Conservation (phyloP, 768 basidiomycete species). For the Asterophora parasitica region DNA sequence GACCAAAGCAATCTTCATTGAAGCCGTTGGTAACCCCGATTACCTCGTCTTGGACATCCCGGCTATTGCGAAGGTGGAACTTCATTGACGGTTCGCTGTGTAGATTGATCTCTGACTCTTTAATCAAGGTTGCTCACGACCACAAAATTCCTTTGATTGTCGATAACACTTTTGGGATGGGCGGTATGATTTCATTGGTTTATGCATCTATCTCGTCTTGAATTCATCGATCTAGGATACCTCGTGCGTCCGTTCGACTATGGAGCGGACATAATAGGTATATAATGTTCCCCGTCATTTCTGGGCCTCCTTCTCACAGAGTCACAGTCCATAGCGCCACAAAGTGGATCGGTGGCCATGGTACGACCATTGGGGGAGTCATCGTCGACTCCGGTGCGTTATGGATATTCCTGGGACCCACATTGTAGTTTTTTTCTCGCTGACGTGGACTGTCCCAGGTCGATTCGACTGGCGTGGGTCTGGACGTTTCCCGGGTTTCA, state of each 20-base stretch:
- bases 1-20: conserved; percentile 73
- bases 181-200: conserved; percentile 31
- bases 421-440: too few relatives aligned
- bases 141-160: conserved; percentile 74
- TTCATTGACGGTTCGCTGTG: neutral
- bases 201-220: conserved; percentile 11
- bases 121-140: conserved; percentile 59
- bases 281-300: too few relatives aligned
- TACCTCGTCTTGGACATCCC: conserved; percentile 64
- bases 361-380: conserved; percentile 49
- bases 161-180: conserved; percentile 77
- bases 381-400: too few relatives aligned
- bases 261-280: conserved; percentile 74
- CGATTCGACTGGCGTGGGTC: conserved; percentile 72
- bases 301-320: neutral
- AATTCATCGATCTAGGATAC: conserved; percentile 35
- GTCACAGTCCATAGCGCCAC: conserved; percentile 65
- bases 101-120: neutral
- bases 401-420: too few relatives aligned
- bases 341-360: conserved; percentile 83
- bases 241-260: conserved; percentile 64
- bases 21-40: conserved; percentile 78
- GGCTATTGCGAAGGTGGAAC: conserved; percentile 58
- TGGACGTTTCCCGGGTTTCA: conserved; percentile 71
- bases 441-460: conserved; percentile 22